phyloP scores from a whole-genome alignment of 2,329 filamentous ascomycete species.

The Aspergillus terreus region DNA sequence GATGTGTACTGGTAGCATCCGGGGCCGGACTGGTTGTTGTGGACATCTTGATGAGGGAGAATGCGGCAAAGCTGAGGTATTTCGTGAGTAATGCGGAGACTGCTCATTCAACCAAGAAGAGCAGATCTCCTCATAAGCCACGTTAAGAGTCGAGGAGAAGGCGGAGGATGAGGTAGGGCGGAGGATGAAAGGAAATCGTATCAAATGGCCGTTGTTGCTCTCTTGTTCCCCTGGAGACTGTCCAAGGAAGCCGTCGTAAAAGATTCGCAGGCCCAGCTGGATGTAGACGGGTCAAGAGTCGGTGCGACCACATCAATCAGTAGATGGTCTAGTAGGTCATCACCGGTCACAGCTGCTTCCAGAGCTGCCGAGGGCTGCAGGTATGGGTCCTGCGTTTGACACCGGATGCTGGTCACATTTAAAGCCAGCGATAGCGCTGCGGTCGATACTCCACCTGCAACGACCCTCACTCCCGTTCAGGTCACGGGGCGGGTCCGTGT shows the following conservation, averaged over 20 bases:
- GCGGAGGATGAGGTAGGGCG: no score
- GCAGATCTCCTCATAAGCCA: background rate
- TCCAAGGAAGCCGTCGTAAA: no score
- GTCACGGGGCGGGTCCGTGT: background rate
- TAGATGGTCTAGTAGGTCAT: background rate
- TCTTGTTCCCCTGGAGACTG: no score
- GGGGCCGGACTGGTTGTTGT: slow-evolving; percentile 25
- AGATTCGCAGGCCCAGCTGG: background rate
- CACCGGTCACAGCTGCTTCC: background rate
- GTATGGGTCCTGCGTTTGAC: background rate
- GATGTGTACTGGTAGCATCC: slow-evolving; percentile 23
- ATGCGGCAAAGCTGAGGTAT: background rate
- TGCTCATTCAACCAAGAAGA: background rate
- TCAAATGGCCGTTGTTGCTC: no score
- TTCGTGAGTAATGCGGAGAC: background rate
- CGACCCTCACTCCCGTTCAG: background rate
- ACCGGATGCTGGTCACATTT: background rate
- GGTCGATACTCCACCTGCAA: background rate
- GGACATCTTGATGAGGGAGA: slow-evolving; percentile 21
- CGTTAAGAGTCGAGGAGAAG: no score
- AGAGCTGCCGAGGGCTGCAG: background rate
- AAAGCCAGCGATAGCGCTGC: background rate
- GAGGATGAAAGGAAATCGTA: no score
- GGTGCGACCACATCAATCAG: background rate
- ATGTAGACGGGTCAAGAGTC: background rate